phyloP scores from a whole-genome alignment of 345 rosid genomes.

The Salix dunnii region DNA sequence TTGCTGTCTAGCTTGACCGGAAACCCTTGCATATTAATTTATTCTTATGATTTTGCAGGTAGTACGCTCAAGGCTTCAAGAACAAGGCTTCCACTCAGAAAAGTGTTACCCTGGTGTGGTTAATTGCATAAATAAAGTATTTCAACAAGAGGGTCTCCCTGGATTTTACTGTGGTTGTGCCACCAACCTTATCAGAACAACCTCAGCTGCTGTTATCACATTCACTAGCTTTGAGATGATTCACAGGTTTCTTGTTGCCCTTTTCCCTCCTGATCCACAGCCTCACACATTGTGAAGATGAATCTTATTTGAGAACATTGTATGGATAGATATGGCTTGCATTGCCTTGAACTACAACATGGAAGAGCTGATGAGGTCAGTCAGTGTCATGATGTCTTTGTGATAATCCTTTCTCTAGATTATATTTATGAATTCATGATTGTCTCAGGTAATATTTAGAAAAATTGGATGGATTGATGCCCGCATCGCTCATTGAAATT shows the following conservation, averaged over 20 bases:
- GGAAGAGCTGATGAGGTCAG: neutral
- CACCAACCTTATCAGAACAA: conserved; percentile 77
- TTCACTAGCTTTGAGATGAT: conserved; percentile 97
- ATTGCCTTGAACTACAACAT: neutral
- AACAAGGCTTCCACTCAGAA: conserved; percentile 80
- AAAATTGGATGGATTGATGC: neutral
- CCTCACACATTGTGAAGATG: conserved; percentile 40
- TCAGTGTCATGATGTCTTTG: neutral
- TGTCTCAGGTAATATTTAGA: conserved; percentile 9
- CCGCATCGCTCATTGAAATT: neutral
- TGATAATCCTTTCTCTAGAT: neutral
- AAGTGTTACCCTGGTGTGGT: conserved; percentile 63
- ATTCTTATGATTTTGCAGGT: conserved; percentile 37
- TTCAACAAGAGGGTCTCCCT: conserved; percentile 51
- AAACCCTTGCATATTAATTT: neutral
- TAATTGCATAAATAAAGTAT: conserved; percentile 49
- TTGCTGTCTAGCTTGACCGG: neutral
- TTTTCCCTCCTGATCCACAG: conserved; percentile 49
- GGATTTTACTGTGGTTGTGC: conserved; percentile 97
- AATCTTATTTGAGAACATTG: neutral
- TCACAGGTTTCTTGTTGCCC: conserved; percentile 60
- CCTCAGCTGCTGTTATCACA: conserved; percentile 90
- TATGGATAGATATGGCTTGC: neutral
- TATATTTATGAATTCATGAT: neutral
- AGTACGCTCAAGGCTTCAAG: conserved; percentile 86